phyloP scores from a whole-genome alignment of 73 alveolate species.

The Effrenium voratum region DNA sequence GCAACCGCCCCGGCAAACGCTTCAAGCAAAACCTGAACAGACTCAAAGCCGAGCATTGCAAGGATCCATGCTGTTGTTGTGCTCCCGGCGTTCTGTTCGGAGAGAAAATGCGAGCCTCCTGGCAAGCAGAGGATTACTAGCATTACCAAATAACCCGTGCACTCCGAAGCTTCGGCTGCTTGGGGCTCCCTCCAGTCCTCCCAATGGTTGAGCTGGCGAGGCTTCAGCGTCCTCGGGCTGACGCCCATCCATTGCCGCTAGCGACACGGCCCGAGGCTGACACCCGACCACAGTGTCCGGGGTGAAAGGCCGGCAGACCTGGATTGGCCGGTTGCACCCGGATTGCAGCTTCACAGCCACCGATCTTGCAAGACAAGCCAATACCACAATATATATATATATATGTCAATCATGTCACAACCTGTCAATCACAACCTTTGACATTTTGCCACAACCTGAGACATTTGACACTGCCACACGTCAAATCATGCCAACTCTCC shows the following conservation, averaged over 20 bases:
- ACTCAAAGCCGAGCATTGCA: too few species aligned
- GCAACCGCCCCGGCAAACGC: too few species aligned
- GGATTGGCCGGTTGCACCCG: not conserved
- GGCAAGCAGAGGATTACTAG: not conserved
- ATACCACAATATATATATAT: not conserved
- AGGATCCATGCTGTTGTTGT: too few species aligned
- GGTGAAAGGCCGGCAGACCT: constrained; percentile 75
- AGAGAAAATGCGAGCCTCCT: constrained; percentile 75
- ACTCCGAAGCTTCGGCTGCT: not conserved
- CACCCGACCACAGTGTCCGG: constrained; percentile 63
- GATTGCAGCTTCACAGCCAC: not conserved
- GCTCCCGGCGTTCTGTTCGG: constrained; percentile 65
- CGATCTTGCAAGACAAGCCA: not conserved
- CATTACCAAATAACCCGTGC: not conserved
- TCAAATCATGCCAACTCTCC: too few species aligned
- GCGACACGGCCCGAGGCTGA: not conserved
- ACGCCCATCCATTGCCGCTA: not conserved
- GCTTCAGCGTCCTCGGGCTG: constrained; percentile 62
- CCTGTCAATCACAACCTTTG: too few species aligned
- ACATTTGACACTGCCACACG: too few species aligned
- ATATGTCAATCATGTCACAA: too few species aligned
- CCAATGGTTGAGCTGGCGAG: constrained; percentile 72
- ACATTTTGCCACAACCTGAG: too few species aligned
- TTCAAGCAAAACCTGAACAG: too few species aligned
- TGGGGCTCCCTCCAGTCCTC: not conserved